A percentile compares a stretch with the other conserved stretches of the same genome.
phyloP scores from a whole-genome alignment of 192 early-diverging fungal genomes.

The Coemansia nantahalensis region DNA sequence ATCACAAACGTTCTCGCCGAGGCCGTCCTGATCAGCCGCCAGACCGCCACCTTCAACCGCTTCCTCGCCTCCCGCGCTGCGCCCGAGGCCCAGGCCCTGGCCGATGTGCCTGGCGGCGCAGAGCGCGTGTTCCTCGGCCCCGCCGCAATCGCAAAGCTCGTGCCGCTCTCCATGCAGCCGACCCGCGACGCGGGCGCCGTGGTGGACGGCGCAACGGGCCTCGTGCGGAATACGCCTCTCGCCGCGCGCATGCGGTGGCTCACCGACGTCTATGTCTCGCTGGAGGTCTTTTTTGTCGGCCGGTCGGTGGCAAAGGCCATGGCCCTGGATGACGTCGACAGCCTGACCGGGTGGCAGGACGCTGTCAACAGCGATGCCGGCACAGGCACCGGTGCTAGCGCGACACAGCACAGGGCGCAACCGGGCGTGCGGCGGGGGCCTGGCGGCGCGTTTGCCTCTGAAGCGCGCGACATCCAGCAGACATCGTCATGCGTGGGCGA shows the following conservation, averaged over 20 bases:
- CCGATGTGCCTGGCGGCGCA: slow-evolving; percentile 7
- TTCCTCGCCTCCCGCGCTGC: slow-evolving; percentile 81
- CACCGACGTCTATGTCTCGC: slow-evolving; percentile 25
- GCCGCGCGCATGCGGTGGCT: slow-evolving; percentile 33
- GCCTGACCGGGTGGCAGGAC: slow-evolving; percentile 30
- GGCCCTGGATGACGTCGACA: slow-evolving; percentile 37
- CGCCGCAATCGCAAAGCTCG: slow-evolving; percentile 12
- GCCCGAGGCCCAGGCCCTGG: slow-evolving; percentile 32
- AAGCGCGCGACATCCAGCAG: slow-evolving; percentile 5
- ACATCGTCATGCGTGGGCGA: slow-evolving; percentile 79
- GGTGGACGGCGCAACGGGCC: slow-evolving; percentile 30
- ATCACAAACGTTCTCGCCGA: slow-evolving; percentile 79
- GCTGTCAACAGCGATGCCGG: slow-evolving; percentile 3
- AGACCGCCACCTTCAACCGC: slow-evolving; percentile 71
- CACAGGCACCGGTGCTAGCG: too few species aligned
- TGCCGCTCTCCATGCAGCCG: slow-evolving; percentile 16
- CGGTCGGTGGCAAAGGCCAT: slow-evolving; percentile 42
- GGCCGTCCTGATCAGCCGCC: slow-evolving; percentile 77
- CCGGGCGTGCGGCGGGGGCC: neutral
- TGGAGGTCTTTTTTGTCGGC: slow-evolving; percentile 41
- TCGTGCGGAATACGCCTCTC: slow-evolving; percentile 30
- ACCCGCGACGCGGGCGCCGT: neutral
- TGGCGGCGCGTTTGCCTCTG: neutral
- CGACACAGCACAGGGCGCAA: neutral
- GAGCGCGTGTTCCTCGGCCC: slow-evolving; percentile 33